Conservation (phyloP, 129 eudicot genomes). For the Sambucus nigra region DNA sequence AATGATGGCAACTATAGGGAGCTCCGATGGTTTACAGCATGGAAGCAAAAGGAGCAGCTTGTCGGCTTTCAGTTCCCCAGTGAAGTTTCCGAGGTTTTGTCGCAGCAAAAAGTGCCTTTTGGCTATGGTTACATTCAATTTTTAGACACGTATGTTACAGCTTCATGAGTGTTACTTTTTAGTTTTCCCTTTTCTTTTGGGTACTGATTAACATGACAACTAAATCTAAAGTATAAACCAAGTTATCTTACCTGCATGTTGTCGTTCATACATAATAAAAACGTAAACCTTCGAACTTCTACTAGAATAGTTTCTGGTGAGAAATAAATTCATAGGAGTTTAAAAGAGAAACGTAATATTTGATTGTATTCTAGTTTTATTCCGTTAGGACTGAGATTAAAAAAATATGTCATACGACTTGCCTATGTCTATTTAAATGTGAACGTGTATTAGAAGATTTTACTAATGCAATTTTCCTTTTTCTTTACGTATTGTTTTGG, state of each 20-base stretch:
- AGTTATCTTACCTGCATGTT: neutral
- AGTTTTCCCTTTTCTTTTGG: neutral
- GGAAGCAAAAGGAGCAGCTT: constrained; percentile 68
- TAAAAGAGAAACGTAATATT: too few relatives aligned
- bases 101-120: constrained; percentile 68
- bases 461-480: neutral
- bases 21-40: constrained; percentile 93
- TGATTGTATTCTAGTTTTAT: neutral
- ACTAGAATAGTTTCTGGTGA: too few relatives aligned
- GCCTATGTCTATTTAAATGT: neutral
- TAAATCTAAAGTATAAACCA: too few relatives aligned
- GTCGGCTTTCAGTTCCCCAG: constrained; percentile 65
- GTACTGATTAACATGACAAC: too few relatives aligned
- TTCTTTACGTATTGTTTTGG: neutral
- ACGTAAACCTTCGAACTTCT: too few relatives aligned
- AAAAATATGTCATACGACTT: too few relatives aligned
- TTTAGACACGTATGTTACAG: constrained; percentile 59
- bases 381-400: neutral
- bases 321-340: too few relatives aligned
- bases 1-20: constrained; percentile 97
- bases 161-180: too few relatives aligned
- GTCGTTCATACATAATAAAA: too few relatives aligned
- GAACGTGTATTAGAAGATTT: neutral
- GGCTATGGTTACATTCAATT: constrained; percentile 87
- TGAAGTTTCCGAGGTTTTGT: constrained; percentile 57